Evolutionary conservation across 2,329 filamentous ascomycete species (phyloP).

Genomic region (Pseudogymnoascus sp.): DNA sequence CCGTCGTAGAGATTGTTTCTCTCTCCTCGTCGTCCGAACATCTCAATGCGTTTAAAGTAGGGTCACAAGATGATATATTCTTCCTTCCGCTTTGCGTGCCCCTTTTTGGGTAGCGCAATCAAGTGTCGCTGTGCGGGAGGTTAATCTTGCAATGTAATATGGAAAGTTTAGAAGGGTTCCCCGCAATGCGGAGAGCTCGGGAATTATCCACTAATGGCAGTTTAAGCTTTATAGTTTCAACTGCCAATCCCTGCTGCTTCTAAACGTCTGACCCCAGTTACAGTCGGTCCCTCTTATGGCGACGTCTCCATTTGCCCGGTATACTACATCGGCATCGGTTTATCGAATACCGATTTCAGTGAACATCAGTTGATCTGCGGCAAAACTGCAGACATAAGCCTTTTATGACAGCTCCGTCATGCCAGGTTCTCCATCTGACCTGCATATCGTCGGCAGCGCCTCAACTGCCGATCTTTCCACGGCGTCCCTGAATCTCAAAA

Average conservation of each 20-base stretch:
- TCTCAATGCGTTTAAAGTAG: not conserved
- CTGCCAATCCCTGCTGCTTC: constrained; percentile 5
- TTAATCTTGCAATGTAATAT: not conserved
- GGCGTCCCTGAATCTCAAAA: not conserved
- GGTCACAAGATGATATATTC: not conserved
- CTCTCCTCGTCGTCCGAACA: not conserved
- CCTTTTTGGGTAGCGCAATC: not conserved
- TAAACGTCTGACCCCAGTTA: not conserved
- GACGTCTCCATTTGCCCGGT: not conserved
- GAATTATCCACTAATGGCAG: constrained; percentile 6
- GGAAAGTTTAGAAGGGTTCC: not conserved
- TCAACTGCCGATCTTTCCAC: not conserved
- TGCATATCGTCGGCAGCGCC: not conserved
- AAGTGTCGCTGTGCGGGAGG: not conserved
- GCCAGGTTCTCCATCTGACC: not conserved
- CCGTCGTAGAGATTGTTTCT: not conserved
- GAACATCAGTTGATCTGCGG: not conserved
- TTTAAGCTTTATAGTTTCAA: constrained; percentile 7
- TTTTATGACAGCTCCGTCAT: not conserved
- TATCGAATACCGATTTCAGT: not conserved
- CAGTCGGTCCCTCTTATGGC: not conserved
- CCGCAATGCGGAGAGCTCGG: not conserved
- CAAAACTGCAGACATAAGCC: not conserved
- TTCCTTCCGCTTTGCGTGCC: not conserved
- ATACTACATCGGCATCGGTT: not conserved